A percentile compares a stretch with the other conserved stretches of the same genome.
Conservation (phyloP, 495 filamentous ascomycete species). For the Bacidia rubella region DNA sequence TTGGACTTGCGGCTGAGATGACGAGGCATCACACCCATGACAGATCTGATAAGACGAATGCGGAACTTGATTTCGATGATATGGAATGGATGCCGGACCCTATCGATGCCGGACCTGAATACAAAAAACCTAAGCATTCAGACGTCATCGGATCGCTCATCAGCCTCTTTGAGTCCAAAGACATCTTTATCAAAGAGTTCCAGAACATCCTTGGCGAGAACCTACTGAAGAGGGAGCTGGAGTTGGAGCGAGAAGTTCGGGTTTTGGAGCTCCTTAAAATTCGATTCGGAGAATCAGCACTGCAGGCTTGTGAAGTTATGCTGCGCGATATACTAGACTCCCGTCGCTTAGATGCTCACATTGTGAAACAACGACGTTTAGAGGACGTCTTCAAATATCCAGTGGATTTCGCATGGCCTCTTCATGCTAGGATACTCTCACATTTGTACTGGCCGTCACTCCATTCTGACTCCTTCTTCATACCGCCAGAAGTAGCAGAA, state of each 20-base stretch:
- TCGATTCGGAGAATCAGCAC: slow-evolving; percentile 68
- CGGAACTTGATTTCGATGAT: slow-evolving; percentile 72
- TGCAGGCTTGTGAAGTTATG: slow-evolving; percentile 96
- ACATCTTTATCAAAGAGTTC: slow-evolving; percentile 88
- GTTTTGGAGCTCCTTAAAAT: slow-evolving; percentile 81
- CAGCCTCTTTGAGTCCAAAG: slow-evolving; percentile 70
- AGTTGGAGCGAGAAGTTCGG: slow-evolving; percentile 62
- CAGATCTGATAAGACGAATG: slow-evolving; percentile 38
- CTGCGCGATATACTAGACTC: slow-evolving; percentile 87
- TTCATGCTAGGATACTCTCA: slow-evolving; percentile 74
- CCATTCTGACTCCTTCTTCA: slow-evolving; percentile 58
- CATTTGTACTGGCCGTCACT: slow-evolving; percentile 90
- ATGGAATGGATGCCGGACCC: slow-evolving; percentile 87
- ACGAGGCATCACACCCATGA: slow-evolving; percentile 41
- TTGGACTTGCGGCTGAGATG: slow-evolving; percentile 66
- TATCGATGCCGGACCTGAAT: slow-evolving; percentile 83
- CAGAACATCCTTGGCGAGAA: slow-evolving; percentile 72
- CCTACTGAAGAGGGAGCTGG: slow-evolving; percentile 54
- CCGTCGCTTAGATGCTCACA: slow-evolving; percentile 49
- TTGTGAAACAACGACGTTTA: slow-evolving; percentile 38
- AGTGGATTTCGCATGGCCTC: background rate
- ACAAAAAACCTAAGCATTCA: slow-evolving; percentile 71
- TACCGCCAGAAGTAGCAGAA: slow-evolving; percentile 49
- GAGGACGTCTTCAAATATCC: slow-evolving; percentile 3
- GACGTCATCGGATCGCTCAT: slow-evolving; percentile 90